Base-by-base conservation (phyloP, 805 yeast genomes). In the Teunomyces panamensis region DNA sequence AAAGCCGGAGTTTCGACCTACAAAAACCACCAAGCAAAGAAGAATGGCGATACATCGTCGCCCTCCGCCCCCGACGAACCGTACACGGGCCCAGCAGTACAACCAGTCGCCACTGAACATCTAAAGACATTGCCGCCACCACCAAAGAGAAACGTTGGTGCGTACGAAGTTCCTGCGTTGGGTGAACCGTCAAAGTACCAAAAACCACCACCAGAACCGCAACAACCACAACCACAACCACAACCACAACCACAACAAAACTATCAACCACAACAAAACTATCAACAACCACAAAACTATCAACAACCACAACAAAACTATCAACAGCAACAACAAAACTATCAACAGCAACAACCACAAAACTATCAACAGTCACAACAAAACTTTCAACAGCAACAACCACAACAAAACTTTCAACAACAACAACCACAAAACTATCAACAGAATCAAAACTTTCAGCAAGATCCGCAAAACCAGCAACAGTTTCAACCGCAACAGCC, bases 1-100 rank as follows among this genome's bases (percentile, higher is more conserved):
- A 76, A 77, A 50, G 80, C 79, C n/a, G 83, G 82, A 0, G 67
- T 71, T 52, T 62, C 63, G 8, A 77, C 83, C 1, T 79, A 78
- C 57, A 78, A 78, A 51, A 74, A 74, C 44, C 65, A 66, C 52
- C 64, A 63, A 9, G 64, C 63, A 27, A 55, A 59, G 41, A 49
- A 56, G 30, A 61, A 64, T 53, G 65, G 66, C 16, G 34, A 41
- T 14, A 5, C 34, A 5, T 8, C 24, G 20, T 24, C 8, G 4
- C 4, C 24, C 5, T 11, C 43, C 13, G 33, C 24, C n/a, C 17
- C 32, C 26, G 34, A 29, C 43, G 24, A 27, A 5, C 30, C 43
- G 4, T 39, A 28, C 34, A 17, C 56, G 14, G 28, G 54, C 10
- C 53, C 56, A 9, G 53, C 59, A 2, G 36, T 51, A 39, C 49